Base-by-base conservation (phyloP, 2,329 filamentous ascomycete species). In the Diaporthe sp. region DNA sequence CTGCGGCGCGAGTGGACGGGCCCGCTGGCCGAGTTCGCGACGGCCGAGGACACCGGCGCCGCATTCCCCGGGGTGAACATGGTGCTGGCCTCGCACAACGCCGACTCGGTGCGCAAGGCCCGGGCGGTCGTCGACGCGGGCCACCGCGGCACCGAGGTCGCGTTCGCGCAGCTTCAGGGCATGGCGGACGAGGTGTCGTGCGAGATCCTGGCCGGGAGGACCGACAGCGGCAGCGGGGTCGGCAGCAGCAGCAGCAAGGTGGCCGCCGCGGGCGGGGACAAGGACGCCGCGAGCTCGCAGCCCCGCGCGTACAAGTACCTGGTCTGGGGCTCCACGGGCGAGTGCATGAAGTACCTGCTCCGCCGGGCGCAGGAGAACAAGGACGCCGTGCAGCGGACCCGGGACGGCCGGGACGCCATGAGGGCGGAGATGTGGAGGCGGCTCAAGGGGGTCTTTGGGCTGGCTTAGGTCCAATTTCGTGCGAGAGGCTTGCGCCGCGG, bases 131-230 rank as follows among this genome's bases (percentile, higher is more conserved):
- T 90, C 75, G 87, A 88, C 9, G 87, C 60, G 12, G 83, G 85
- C 15, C 82, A 84, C 68, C 80, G 83, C 51, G 82, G 82, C 31
- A 83, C 83, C 2, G 86, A 89, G 58, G 83, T 90, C 2, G 86
- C 87, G 1, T 95, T 95, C 83, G 94, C 94, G 3, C 96, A 98
- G 85, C 90, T 98, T 1, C 94, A 96, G 86, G 96, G 96, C 55
- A 98, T 98, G 96, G 96, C 96, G 1, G 96, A 98, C 79, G 96
- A 98, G 82, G 92, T 98, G 71, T 95, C 93, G 82, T 92, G 91
- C 81, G 90, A 92, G 82, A 84, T 93, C 19, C 81, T 89, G 25
- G 71, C 39, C 4, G 60, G 60, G 7, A 46, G 42, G 42, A 22
- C n/a, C 2, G 39, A 44, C 2, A n/a, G 1, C 25, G 25, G 15